A percentile compares a stretch with the other conserved stretches of the same genome.
Evolutionary conservation across 1,284 basidiomycete species (phyloP).

Genomic region (Agroathelia rolfsii): DNA sequence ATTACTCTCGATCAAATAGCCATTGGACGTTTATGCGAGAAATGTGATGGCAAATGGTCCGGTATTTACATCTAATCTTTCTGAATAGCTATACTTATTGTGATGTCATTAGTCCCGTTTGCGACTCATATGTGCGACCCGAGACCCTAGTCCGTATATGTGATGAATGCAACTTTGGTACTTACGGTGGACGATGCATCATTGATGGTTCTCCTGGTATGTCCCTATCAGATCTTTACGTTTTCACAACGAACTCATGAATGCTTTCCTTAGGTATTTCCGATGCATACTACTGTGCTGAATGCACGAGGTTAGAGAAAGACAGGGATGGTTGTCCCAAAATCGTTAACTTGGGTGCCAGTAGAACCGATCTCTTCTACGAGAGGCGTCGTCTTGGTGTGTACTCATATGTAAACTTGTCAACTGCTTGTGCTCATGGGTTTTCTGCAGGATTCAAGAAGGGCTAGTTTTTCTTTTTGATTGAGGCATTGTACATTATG

Average conservation of each 20-base stretch:
- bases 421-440: slow-evolving; percentile 5
- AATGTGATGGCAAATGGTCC: slow-evolving; percentile 98
- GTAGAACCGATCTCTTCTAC: slow-evolving; percentile 83
- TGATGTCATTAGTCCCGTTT: slow-evolving; percentile 68
- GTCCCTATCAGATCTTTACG: slow-evolving; percentile 17
- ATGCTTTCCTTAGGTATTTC: slow-evolving; percentile 63
- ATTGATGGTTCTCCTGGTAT: slow-evolving; percentile 90
- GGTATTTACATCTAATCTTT: slow-evolving; percentile 16
- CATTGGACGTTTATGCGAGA: slow-evolving; percentile 95
- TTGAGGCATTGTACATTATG: no score
- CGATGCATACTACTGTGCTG: slow-evolving; percentile 95
- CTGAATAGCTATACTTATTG: not conserved
- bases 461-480: no score
- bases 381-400: slow-evolving; percentile 71
- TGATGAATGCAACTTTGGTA: slow-evolving; percentile 99
- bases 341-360: slow-evolving; percentile 93
- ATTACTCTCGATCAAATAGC: no score
- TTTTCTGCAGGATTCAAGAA: slow-evolving; percentile 64
- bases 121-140: slow-evolving; percentile 98
- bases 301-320: slow-evolving; percentile 94
- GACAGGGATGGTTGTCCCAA: slow-evolving; percentile 98
- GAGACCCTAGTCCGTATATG: slow-evolving; percentile 97
- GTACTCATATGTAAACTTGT: slow-evolving; percentile 13
- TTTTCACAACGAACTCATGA: no score
- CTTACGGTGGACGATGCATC: slow-evolving; percentile 94